Conservation (phyloP, 805 yeast species). For the Sugiyamaella smithiae region DNA sequence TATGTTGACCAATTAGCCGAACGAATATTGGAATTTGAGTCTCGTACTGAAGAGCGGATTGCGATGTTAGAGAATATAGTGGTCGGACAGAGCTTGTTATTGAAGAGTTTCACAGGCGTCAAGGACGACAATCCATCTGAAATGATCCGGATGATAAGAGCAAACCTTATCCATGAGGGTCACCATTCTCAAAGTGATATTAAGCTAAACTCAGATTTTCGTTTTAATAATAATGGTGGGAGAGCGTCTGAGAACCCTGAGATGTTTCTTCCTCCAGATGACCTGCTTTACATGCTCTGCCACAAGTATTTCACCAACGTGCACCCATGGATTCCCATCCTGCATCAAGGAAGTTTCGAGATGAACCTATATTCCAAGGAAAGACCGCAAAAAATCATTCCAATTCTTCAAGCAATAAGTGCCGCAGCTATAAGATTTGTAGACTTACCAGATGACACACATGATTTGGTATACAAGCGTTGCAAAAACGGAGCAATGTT, state of each 20-base stretch:
- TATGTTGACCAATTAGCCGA: neutral
- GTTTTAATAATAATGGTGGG: neutral
- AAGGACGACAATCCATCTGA: neutral
- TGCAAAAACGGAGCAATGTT: conserved; percentile 18
- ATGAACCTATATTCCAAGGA: neutral
- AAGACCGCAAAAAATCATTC: neutral
- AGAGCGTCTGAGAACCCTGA: neutral
- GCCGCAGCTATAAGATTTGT: conserved; percentile 18
- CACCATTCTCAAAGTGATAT: neutral
- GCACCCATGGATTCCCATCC: conserved; percentile 23
- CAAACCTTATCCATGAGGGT: neutral
- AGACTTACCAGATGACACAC: conserved; percentile 5
- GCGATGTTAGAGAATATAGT: conserved; percentile 13
- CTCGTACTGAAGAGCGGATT: neutral
- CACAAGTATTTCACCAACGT: conserved; percentile 14
- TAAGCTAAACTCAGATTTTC: neutral
- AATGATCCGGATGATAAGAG: neutral
- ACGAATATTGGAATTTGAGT: neutral
- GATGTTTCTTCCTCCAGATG: conserved; percentile 14
- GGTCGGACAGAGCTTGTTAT: conserved; percentile 16
- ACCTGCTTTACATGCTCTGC: conserved; percentile 10
- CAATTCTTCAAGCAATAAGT: conserved; percentile 17
- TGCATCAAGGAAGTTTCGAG: conserved; percentile 15
- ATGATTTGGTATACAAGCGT: conserved; percentile 2
- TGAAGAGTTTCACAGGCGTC: neutral